A percentile compares a stretch with the other conserved stretches of the same genome.
Conservation (phyloP, 2,329 filamentous ascomycete species). For the Lasiodiplodia sp. region DNA sequence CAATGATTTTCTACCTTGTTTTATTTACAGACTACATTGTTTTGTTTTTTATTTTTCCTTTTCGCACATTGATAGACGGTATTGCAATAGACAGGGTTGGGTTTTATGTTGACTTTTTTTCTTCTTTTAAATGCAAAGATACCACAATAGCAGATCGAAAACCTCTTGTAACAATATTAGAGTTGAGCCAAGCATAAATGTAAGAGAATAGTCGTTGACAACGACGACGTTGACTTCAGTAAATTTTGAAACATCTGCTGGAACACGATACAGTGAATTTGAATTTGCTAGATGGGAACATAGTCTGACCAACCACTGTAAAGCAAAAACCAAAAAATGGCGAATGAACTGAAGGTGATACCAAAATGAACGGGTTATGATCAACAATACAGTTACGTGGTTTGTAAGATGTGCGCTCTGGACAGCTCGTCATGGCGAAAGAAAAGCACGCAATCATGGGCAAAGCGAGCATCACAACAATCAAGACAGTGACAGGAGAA, state of each 20-base stretch:
- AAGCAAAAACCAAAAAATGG: no score
- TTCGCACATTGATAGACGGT: not conserved
- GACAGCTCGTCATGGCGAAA: not conserved
- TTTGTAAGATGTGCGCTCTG: not conserved
- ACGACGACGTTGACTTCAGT: not conserved
- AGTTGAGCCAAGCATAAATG: not conserved
- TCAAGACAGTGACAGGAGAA: not conserved
- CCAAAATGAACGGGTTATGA: not conserved
- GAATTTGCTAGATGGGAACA: no score
- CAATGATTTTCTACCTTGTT: not conserved
- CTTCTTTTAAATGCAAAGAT: conserved; percentile 10
- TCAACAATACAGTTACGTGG: not conserved
- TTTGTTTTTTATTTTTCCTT: not conserved
- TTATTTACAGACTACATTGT: not conserved
- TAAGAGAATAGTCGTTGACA: not conserved
- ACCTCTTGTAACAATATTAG: conserved; percentile 17
- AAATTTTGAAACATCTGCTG: not conserved
- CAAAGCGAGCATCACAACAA: not conserved
- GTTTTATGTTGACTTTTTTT: not conserved
- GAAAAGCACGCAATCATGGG: conserved; percentile 11
- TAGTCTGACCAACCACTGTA: no score
- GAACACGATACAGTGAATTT: no score
- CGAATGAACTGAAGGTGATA: not conserved
- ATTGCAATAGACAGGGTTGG: not conserved
- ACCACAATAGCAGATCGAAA: conserved; percentile 13